Percentiles rank a stretch among this genome's conserved stretches.
Evolutionary conservation across 2,329 filamentous ascomycete species (phyloP).

Genomic region (Huntiella omanensis): DNA sequence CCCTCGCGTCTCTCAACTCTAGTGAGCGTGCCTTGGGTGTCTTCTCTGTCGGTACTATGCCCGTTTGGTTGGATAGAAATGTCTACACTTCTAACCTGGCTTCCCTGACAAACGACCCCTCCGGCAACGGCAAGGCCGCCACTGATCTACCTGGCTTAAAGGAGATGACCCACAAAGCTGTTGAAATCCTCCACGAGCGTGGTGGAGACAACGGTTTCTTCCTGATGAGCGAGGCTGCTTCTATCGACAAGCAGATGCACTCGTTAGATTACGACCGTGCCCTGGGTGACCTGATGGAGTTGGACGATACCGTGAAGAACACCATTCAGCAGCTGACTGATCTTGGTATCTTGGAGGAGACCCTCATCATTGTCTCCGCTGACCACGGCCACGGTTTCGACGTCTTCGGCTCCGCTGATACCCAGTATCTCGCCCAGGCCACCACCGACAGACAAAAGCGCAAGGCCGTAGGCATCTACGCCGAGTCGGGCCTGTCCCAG

Average conservation of each 20-base stretch:
- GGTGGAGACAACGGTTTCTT: constrained; percentile 60
- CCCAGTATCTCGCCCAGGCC: constrained; percentile 51
- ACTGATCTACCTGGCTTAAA: constrained; percentile 65
- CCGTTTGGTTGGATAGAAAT: constrained; percentile 75
- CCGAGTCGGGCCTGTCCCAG: constrained; percentile 53
- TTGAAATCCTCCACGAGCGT: constrained; percentile 54
- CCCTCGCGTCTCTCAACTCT: constrained; percentile 38
- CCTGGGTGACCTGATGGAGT: constrained; percentile 65
- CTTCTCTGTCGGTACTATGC: constrained; percentile 56
- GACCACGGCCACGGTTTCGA: constrained; percentile 84
- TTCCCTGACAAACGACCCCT: constrained; percentile 47
- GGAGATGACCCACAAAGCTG: constrained; percentile 76
- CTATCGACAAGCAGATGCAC: constrained; percentile 85
- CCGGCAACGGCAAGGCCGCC: constrained; percentile 43
- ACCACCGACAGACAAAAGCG: constrained; percentile 53
- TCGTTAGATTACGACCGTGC: constrained; percentile 68
- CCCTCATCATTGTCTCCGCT: constrained; percentile 63
- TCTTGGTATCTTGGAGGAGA: constrained; percentile 51
- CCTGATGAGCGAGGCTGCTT: constrained; percentile 73
- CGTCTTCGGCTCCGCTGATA: constrained; percentile 68
- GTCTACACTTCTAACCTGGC: constrained; percentile 55
- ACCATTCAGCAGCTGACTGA: constrained; percentile 51
- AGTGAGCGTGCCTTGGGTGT: constrained; percentile 52
- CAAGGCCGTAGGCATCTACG: constrained; percentile 54
- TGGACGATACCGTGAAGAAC: constrained; percentile 65